phyloP scores from a whole-genome alignment of 768 basidiomycete genomes.

The Lentinula edodes region DNA sequence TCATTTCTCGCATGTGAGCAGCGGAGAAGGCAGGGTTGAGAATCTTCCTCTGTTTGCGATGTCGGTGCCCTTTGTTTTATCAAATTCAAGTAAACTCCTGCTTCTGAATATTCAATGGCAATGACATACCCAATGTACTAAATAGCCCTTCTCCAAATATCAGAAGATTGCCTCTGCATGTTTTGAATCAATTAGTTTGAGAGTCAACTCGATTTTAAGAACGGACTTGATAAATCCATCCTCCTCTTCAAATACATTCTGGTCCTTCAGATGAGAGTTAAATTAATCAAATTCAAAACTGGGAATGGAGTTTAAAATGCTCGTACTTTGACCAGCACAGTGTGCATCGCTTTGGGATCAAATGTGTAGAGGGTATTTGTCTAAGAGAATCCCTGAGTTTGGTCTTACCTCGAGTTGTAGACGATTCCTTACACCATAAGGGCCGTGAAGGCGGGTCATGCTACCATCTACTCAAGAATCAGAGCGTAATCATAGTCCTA shows the following conservation, averaged over 20 bases:
- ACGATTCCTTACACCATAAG: background rate
- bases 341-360: background rate
- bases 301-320: no score
- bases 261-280: background rate
- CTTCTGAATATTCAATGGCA: background rate
- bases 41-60: conserved; percentile 27
- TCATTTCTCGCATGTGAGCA: conserved; percentile 25
- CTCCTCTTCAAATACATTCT: background rate
- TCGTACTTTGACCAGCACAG: background rate
- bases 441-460: background rate
- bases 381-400: background rate
- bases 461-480: background rate
- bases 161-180: background rate
- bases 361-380: background rate
- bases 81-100: background rate
- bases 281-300: no score
- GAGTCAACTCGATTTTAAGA: background rate
- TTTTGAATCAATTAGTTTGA: background rate
- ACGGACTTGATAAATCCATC: background rate
- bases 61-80: conserved; percentile 13
- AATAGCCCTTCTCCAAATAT: background rate
- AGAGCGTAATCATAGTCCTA: background rate
- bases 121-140: background rate
- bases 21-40: conserved; percentile 30
- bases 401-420: background rate